phyloP scores from a whole-genome alignment of 2,329 filamentous ascomycete species.

The Aaosphaeria arxii region DNA sequence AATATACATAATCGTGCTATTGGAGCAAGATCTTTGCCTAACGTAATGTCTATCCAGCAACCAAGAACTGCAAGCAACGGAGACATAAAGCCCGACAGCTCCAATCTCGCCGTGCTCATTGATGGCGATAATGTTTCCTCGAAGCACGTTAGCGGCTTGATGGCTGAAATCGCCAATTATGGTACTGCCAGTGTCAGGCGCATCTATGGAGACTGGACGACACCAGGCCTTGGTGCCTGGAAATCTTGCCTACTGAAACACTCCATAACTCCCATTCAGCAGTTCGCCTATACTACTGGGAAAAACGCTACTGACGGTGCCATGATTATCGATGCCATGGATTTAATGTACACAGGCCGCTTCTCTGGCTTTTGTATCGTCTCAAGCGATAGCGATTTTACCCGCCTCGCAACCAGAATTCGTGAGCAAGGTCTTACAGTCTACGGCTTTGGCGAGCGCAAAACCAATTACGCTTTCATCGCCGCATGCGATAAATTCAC shows the following conservation, averaged over 20 bases:
- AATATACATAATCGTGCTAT: too few species aligned
- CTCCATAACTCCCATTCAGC: slow-evolving; percentile 23
- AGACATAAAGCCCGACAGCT: background rate
- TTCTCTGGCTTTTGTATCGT: slow-evolving; percentile 33
- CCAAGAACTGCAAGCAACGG: too few species aligned
- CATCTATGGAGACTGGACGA: slow-evolving; percentile 31
- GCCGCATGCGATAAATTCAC: slow-evolving; percentile 27
- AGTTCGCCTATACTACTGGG: slow-evolving; percentile 28
- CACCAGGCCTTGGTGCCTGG: slow-evolving; percentile 16
- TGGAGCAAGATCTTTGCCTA: too few species aligned
- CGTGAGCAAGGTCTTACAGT: slow-evolving; percentile 34
- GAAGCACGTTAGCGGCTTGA: slow-evolving; percentile 19
- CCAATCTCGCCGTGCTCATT: slow-evolving; percentile 13
- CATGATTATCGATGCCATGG: slow-evolving; percentile 38
- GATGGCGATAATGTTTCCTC: slow-evolving; percentile 25
- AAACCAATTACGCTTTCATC: slow-evolving; percentile 21
- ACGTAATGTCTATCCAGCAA: too few species aligned
- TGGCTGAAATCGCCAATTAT: slow-evolving; percentile 31
- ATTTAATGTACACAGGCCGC: slow-evolving; percentile 31
- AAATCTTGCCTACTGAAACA: slow-evolving; percentile 19
- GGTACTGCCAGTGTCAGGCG: slow-evolving; percentile 27
- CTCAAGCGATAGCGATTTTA: slow-evolving; percentile 38
- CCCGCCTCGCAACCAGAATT: slow-evolving; percentile 30
- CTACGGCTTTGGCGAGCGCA: slow-evolving; percentile 33
- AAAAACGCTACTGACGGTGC: slow-evolving; percentile 31